Evolutionary conservation across 1,284 basidiomycete species (phyloP), one percentile per base, ranked within the genome.

Genomic region (Ceraceosorus bombacis): DNA sequence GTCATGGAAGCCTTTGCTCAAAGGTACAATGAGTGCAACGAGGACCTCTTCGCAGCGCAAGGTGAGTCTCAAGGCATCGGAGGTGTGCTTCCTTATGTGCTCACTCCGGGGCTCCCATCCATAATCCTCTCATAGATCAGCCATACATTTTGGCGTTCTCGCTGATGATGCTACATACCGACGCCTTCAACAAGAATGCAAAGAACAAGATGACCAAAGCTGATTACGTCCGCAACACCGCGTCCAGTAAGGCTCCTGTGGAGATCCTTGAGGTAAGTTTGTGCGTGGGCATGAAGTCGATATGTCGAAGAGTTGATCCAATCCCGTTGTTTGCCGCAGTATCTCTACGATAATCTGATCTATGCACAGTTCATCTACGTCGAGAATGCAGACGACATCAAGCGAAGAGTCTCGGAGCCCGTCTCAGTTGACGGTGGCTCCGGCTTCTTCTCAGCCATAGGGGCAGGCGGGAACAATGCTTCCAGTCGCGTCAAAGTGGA

Each of bases 141-240:
- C 88, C 93, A 5, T 98, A 98, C 80, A 89, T 98, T 52, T 81
- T 99, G 49, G 90, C 94, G 10, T 99, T 98, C 80, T 96, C 94
- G 69, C 82, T 98, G 72, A 95, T 99, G 77, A 97, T 99, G 92
- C 82, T 99, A 51, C 93, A 97, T 76, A 98, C 95, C 9, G 94
- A 98, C 76, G 88, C 88, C 1, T 98, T 97, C 82, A 98, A 98
- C 80, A 90, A 88, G 79, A 91, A 90, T 67, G 97, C 96, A 79
- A 96, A 90, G 80, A 86, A 87, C 65, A 97, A 97, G 81, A 98
- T 99, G 95, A 69, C 62, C 38, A 86, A 75, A 56, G 66, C 56
- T 15, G 72, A 72, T 52, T 77, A 70, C 53, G 61, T 75, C 12
- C 43, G 63, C 6, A 70, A 75, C 56, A 71, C 74, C 7, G 54